Conservation (phyloP, 257 asterid genomes). For the Cruciata laevipes region DNA sequence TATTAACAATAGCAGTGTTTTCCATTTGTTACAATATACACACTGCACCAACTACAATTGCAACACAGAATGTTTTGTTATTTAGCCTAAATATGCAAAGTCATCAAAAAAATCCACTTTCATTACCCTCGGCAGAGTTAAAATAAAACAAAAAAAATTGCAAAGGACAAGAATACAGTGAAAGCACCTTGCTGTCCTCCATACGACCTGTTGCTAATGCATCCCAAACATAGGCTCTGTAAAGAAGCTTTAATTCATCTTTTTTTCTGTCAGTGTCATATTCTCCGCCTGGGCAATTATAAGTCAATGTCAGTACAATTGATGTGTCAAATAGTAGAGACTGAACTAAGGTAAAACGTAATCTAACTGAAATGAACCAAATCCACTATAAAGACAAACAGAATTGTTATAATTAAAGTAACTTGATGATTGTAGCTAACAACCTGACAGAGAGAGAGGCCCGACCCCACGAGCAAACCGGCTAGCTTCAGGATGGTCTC, state of each 20-base stretch:
- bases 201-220: slow-evolving; percentile 75
- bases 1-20: background rate
- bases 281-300: slow-evolving; percentile 60
- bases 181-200: slow-evolving; percentile 86
- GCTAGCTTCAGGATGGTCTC: slow-evolving; percentile 69
- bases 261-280: slow-evolving; percentile 70
- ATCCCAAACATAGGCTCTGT: slow-evolving; percentile 60
- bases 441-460: slow-evolving; percentile 73
- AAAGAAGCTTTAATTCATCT: slow-evolving; percentile 79
- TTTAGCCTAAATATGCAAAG: slow-evolving; percentile 1
- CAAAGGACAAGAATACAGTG: slow-evolving; percentile 1
- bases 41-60: background rate
- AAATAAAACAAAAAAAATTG: background rate
- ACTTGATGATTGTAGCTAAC: slow-evolving; percentile 5
- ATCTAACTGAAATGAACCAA: slow-evolving; percentile 4
- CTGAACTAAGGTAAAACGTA: slow-evolving; percentile 8
- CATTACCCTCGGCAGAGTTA: background rate
- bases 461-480: slow-evolving; percentile 85
- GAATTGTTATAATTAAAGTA: background rate
- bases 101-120: background rate
- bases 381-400: slow-evolving; percentile 14
- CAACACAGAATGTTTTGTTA: background rate
- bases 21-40: no score
- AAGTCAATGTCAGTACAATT: slow-evolving; percentile 17
- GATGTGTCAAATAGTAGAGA: slow-evolving; percentile 11